phyloP scores from a whole-genome alignment of 495 filamentous ascomycete genomes.

The Penicillium dipodomyicola region DNA sequence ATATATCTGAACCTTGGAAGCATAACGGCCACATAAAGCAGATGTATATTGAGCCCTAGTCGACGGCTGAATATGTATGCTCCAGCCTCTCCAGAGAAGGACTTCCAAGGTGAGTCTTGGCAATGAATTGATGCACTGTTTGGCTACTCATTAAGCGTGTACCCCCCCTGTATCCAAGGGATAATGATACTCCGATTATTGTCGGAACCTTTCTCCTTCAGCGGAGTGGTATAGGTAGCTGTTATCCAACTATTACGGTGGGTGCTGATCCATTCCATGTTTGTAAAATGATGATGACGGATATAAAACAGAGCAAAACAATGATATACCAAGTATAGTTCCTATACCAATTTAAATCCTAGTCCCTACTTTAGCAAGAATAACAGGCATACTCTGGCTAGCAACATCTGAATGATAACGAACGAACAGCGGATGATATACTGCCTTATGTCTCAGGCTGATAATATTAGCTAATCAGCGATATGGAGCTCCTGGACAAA shows the following conservation, averaged over 20 bases:
- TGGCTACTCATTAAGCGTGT: background rate
- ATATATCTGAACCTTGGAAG: background rate
- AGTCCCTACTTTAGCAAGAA: too few relatives aligned
- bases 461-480: background rate
- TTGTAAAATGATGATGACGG: too few relatives aligned
- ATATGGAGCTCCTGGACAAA: conserved; percentile 24
- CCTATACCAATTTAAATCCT: too few relatives aligned
- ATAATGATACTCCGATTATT: background rate
- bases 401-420: too few relatives aligned
- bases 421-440: background rate
- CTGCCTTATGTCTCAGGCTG: background rate
- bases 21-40: background rate
- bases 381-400: too few relatives aligned
- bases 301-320: too few relatives aligned
- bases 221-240: too few relatives aligned
- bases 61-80: background rate
- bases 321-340: too few relatives aligned
- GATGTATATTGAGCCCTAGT: background rate
- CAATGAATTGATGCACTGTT: background rate
- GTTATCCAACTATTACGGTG: too few relatives aligned
- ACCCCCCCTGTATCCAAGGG: background rate
- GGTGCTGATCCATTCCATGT: too few relatives aligned
- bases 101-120: background rate
- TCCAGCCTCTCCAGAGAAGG: background rate
- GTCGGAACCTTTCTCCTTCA: background rate